Conservation (phyloP, 768 basidiomycete genomes). For the Rhodosporidiobolus odoratus region DNA sequence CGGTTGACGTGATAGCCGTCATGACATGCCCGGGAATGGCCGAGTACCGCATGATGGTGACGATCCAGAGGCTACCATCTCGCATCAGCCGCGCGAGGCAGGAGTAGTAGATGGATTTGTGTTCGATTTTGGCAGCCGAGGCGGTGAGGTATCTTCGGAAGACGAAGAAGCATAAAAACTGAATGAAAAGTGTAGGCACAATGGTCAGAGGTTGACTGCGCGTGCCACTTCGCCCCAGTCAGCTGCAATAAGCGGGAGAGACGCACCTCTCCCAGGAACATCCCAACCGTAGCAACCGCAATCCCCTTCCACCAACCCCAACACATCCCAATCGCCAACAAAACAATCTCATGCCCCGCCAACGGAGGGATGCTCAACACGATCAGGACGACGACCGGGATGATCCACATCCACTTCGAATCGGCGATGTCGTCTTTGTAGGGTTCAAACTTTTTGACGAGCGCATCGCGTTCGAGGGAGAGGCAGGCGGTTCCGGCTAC, state of each 20-base stretch:
- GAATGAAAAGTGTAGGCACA: background rate
- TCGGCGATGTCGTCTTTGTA: constrained; percentile 21
- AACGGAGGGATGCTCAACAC: constrained; percentile 31
- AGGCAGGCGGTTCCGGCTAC: constrained; percentile 3
- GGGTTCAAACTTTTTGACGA: constrained; percentile 26
- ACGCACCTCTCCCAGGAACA: constrained; percentile 23
- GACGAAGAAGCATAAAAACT: too few relatives aligned
- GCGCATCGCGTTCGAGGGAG: constrained; percentile 21
- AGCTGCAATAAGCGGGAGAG: constrained; percentile 21
- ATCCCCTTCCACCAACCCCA: constrained; percentile 33
- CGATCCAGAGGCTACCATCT: too few relatives aligned
- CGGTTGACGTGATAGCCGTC: too few relatives aligned
- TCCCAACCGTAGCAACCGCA: constrained; percentile 14
- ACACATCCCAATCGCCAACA: too few relatives aligned
- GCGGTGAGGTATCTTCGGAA: too few relatives aligned
- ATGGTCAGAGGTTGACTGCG: constrained; percentile 5
- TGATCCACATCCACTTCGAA: constrained; percentile 16
- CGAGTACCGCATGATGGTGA: too few relatives aligned
- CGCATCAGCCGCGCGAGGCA: too few relatives aligned
- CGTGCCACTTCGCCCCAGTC: background rate
- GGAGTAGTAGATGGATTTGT: too few relatives aligned
- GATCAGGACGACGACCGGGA: constrained; percentile 14
- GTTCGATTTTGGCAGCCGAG: too few relatives aligned
- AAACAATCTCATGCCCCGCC: too few relatives aligned
- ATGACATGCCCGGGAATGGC: too few relatives aligned